Base-by-base conservation (phyloP, 2,329 filamentous ascomycete genomes). In the Hypoxylon sp. region DNA sequence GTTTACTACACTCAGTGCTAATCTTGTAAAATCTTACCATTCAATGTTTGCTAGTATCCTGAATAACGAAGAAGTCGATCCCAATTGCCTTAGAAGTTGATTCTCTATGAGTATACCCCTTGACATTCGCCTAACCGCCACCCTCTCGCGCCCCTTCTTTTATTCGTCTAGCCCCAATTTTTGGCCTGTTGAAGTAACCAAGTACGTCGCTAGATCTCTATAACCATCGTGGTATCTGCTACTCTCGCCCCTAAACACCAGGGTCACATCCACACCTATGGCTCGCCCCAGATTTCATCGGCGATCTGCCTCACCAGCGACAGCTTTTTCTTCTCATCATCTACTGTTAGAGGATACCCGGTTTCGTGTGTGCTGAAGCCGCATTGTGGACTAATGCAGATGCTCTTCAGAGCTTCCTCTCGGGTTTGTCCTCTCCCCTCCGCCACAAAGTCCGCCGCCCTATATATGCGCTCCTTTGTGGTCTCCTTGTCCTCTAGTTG, bases 301-400 rank as follows among this genome's bases (percentile, higher is more conserved):
- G 92, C 91, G 74, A 95, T 89, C 73, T 89, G 84, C 70, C 91
- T 86, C 17, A 94, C 90, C 58, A 95, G 81, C 72, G 86, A 83
- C 75, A 95, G 80, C 83, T 94, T 95, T 79, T 86, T 88, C 81
- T 88, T 88, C 89, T 94, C 91, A 69, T 92, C 91, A 50, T 92
- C 87, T 69, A 88, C 83, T 22, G 85, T 86, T 60, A 95, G 83
- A 13, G 88, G 86, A 76, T 95, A 94, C 0, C 92, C 92, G 74
- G 87, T 89, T 72, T 91, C 89, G 77, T 95, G 92, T 37, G 89
- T 92, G 37, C 91, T 92, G 79, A 92, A 92, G 5, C 90, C 90
- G 77, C 90, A 92, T 81, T 93, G 91, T 0, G 91, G 91, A 76
- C 89, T 91, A 17, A 93, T 86, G 61, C 86, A 85, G 53, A 94